Evolutionary conservation across 2,329 filamentous ascomycete species (phyloP).

Genomic region (Colletotrichum incanum): DNA sequence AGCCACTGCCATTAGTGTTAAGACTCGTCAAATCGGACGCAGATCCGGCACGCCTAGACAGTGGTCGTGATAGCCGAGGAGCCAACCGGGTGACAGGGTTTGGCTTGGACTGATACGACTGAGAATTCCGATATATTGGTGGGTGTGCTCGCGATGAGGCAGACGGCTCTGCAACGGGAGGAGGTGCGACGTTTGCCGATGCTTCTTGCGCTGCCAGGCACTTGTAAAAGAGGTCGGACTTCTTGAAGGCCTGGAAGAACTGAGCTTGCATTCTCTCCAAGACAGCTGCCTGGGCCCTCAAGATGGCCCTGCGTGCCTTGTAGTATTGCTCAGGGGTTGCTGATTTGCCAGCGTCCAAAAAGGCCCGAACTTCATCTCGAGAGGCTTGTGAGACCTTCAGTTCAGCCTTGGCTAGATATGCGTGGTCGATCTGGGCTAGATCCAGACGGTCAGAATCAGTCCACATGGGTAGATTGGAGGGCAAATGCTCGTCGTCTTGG

Average conservation of each 20-base stretch:
- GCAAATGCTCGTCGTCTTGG: slow-evolving; percentile 77
- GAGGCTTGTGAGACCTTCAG: slow-evolving; percentile 82
- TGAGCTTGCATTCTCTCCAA: slow-evolving; percentile 87
- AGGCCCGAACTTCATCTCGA: slow-evolving; percentile 80
- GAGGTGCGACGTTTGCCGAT: slow-evolving; percentile 52
- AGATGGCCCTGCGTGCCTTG: slow-evolving; percentile 83
- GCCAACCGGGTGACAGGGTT: slow-evolving; percentile 61
- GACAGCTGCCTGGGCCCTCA: slow-evolving; percentile 86
- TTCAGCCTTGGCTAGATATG: slow-evolving; percentile 87
- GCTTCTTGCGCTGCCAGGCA: slow-evolving; percentile 91
- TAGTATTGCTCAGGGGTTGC: slow-evolving; percentile 88
- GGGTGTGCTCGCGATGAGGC: slow-evolving; percentile 24
- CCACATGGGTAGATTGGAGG: slow-evolving; percentile 78
- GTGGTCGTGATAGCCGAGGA: slow-evolving; percentile 59
- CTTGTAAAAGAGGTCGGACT: slow-evolving; percentile 96
- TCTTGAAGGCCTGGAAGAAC: slow-evolving; percentile 89
- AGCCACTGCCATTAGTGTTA: slow-evolving; percentile 55
- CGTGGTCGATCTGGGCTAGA: slow-evolving; percentile 91
- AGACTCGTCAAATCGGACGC: slow-evolving; percentile 62
- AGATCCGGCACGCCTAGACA: slow-evolving; percentile 62
- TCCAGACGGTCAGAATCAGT: slow-evolving; percentile 88
- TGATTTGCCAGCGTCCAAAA: slow-evolving; percentile 82
- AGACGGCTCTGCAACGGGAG: slow-evolving; percentile 30
- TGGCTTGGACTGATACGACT: slow-evolving; percentile 61
- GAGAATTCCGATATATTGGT: slow-evolving; percentile 46